A percentile compares a stretch with the other conserved stretches of the same genome.
Evolutionary conservation across 805 yeast genomes (phyloP).

Genomic region (Metschnikowia henanensis): DNA sequence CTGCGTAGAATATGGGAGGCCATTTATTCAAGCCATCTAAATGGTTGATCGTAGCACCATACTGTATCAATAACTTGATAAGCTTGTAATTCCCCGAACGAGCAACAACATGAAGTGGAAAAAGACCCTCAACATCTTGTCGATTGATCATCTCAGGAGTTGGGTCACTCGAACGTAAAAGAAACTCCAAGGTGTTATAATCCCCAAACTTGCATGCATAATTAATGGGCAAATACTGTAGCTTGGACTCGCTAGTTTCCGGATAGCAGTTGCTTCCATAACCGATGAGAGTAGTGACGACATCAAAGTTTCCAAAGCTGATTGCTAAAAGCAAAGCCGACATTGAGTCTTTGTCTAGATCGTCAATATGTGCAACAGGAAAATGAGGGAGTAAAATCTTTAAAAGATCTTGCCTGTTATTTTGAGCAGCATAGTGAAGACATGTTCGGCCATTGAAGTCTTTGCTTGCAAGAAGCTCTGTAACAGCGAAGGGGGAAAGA

Average conservation of each 20-base stretch:
- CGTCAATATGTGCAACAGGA: slow-evolving; percentile 42
- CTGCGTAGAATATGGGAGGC: slow-evolving; percentile 93
- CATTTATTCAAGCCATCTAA: slow-evolving; percentile 86
- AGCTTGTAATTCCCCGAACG: slow-evolving; percentile 75
- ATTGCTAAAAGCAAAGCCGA: slow-evolving; percentile 84
- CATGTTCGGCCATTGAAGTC: slow-evolving; percentile 81
- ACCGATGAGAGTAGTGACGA: slow-evolving; percentile 31
- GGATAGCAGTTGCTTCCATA: slow-evolving; percentile 39
- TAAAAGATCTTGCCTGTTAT: slow-evolving; percentile 46
- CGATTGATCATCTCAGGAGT: slow-evolving; percentile 37
- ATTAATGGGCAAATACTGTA: slow-evolving; percentile 74
- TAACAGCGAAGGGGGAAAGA: slow-evolving; percentile 17
- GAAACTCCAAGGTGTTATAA: slow-evolving; percentile 61
- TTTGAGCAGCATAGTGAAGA: slow-evolving; percentile 79
- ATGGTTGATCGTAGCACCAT: slow-evolving; percentile 74
- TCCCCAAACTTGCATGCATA: slow-evolving; percentile 89
- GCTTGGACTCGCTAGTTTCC: slow-evolving; percentile 48
- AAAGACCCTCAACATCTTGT: slow-evolving; percentile 84
- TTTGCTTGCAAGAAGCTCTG: slow-evolving; percentile 33
- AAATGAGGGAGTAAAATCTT: slow-evolving; percentile 40
- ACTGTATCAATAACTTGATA: slow-evolving; percentile 64
- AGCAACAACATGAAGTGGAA: slow-evolving; percentile 86
- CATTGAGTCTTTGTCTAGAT: slow-evolving; percentile 70
- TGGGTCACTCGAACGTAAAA: slow-evolving; percentile 45
- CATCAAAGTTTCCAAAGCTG: slow-evolving; percentile 57